Conservation (phyloP, 2,329 filamentous ascomycete species). For the Ramularia collo-cygni region DNA sequence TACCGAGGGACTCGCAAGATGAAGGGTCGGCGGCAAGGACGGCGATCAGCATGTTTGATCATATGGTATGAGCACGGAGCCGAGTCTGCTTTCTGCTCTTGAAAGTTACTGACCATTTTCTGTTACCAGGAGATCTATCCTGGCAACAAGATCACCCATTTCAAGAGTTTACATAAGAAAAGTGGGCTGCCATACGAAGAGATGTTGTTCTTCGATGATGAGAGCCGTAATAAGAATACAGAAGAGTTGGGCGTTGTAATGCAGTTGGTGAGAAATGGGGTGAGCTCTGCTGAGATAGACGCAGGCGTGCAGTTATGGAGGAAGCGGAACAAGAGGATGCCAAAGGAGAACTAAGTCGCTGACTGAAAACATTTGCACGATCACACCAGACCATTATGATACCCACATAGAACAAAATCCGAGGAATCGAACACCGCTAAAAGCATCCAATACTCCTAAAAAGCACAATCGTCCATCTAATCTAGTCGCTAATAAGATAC, state of each 20-base stretch:
- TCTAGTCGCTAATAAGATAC: too few relatives aligned
- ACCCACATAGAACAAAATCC: too few relatives aligned
- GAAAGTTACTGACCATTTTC: constrained; percentile 31
- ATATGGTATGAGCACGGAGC: constrained; percentile 24
- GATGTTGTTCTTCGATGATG: constrained; percentile 96
- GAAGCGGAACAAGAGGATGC: constrained; percentile 52
- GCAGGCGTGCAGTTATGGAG: constrained; percentile 76
- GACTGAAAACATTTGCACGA: too few relatives aligned
- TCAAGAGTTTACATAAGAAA: constrained; percentile 62
- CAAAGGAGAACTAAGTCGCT: constrained; percentile 14
- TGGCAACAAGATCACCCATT: constrained; percentile 77
- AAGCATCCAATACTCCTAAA: too few relatives aligned
- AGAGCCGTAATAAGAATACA: constrained; percentile 78
- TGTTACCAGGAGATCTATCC: constrained; percentile 60
- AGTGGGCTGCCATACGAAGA: constrained; percentile 69
- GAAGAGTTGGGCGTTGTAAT: constrained; percentile 75
- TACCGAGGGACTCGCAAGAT: constrained; percentile 46
- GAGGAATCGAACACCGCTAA: too few relatives aligned
- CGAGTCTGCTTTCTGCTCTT: too few relatives aligned
- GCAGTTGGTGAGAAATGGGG: constrained; percentile 71
- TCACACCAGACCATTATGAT: too few relatives aligned
- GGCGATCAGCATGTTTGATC: constrained; percentile 37
- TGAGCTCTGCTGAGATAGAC: constrained; percentile 71
- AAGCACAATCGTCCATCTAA: too few relatives aligned
- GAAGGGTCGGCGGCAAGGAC: constrained; percentile 5